Percentiles rank a stretch among this genome's conserved stretches.
Evolutionary conservation across 768 basidiomycete species (phyloP).

Genomic region (Pleurotus tuber-regium): DNA sequence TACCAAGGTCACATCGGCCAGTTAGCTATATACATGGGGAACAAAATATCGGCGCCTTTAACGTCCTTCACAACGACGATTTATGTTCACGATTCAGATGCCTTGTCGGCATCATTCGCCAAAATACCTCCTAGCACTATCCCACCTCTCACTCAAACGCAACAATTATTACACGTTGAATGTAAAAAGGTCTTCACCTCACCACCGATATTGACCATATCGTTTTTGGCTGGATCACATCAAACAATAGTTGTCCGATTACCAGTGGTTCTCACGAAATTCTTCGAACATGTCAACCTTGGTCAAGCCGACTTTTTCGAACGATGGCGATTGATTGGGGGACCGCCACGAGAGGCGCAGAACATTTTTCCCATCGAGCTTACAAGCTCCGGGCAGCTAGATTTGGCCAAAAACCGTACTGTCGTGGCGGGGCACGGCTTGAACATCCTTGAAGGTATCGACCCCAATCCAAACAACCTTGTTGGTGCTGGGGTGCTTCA

Average conservation of each 20-base stretch:
- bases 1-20: constrained; percentile 95
- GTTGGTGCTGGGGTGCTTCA: constrained; percentile 97
- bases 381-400: constrained; percentile 65
- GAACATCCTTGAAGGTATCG: constrained; percentile 78
- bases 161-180: constrained; percentile 91
- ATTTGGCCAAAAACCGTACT: constrained; percentile 68
- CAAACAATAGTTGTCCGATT: constrained; percentile 82
- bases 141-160: constrained; percentile 80
- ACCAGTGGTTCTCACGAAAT: constrained; percentile 87
- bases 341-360: constrained; percentile 91
- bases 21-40: constrained; percentile 92
- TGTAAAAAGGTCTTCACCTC: constrained; percentile 84
- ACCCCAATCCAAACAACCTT: constrained; percentile 91
- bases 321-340: constrained; percentile 96
- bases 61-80: constrained; percentile 88
- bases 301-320: constrained; percentile 90
- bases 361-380: constrained; percentile 78
- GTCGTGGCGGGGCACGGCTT: constrained; percentile 78
- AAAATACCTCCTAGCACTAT: constrained; percentile 88
- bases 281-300: constrained; percentile 91
- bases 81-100: constrained; percentile 68
- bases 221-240: constrained; percentile 90
- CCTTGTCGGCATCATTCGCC: constrained; percentile 80
- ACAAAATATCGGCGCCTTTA: constrained; percentile 88
- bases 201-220: constrained; percentile 80